phyloP scores from a whole-genome alignment of 148 eudicot genomes.

The Camellia granthamiana region DNA sequence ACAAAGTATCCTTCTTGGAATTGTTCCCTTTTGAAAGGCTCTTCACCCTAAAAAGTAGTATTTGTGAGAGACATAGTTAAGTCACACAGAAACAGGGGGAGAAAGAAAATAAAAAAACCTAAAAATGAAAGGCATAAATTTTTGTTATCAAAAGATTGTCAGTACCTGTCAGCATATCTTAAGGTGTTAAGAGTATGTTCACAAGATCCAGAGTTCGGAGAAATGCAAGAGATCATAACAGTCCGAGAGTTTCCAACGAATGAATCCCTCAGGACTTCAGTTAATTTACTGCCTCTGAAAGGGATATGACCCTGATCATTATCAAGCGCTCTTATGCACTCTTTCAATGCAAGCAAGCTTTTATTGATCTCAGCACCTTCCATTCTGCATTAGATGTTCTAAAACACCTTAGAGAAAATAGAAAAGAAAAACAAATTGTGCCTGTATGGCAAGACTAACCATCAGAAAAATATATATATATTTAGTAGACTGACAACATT shows the following conservation, averaged over 20 bases:
- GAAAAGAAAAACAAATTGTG: neutral
- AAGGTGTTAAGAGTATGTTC: conserved; percentile 96
- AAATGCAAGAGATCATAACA: conserved; percentile 98
- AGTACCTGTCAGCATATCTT: conserved; percentile 96
- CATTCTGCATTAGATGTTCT: conserved; percentile 44
- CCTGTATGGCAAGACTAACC: neutral
- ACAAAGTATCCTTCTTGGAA: conserved; percentile 60
- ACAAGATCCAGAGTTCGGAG: conserved; percentile 92
- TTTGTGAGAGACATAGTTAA: neutral
- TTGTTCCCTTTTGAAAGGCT: conserved; percentile 90
- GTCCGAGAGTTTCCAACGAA: conserved; percentile 97
- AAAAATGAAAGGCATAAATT: neutral
- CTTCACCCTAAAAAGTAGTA: conserved; percentile 59
- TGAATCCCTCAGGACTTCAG: conserved; percentile 98
- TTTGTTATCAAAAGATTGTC: neutral
- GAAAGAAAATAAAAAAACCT: conserved; percentile 4
- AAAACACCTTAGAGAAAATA: neutral
- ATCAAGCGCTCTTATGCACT: conserved; percentile 98
- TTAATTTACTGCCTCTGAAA: conserved; percentile 96
- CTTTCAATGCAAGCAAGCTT: conserved; percentile 97
- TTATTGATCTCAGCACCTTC: conserved; percentile 99
- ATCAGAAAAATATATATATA: no score
- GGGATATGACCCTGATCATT: conserved; percentile 97
- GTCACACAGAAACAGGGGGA: neutral
- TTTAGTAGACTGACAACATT: no score